Percentiles rank a stretch among this genome's conserved stretches.
Evolutionary conservation across 2,329 filamentous ascomycete species (phyloP).

Genomic region (Fusarium globosum): DNA sequence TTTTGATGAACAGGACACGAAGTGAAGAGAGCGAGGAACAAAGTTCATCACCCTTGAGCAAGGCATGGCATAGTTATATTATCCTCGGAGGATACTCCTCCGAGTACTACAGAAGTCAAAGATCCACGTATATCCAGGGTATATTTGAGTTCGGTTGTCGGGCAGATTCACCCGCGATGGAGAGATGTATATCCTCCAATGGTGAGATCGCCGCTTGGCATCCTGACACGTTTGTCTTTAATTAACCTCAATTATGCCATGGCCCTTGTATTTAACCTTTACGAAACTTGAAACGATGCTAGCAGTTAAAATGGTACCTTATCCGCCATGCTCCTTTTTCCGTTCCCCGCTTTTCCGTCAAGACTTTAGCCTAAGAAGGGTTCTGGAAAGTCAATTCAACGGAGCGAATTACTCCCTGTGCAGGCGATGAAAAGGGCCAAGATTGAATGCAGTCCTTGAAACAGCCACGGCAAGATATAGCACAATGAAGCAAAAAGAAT

Average conservation of each 20-base stretch:
- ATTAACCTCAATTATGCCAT: not conserved
- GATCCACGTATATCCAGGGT: not conserved
- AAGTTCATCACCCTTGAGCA: too few species aligned
- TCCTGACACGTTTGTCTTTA: conserved; percentile 2
- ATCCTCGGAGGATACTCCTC: not conserved
- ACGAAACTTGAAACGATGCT: conserved; percentile 8
- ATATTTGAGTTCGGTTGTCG: not conserved
- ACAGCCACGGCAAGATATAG: fast-evolving
- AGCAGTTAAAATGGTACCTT: not conserved
- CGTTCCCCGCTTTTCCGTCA: not conserved
- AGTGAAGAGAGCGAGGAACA: too few species aligned
- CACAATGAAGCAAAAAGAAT: not conserved
- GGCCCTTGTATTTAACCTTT: not conserved
- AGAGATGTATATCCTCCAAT: conserved; percentile 20
- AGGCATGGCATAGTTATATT: not conserved
- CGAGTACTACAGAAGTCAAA: not conserved
- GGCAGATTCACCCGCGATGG: not conserved
- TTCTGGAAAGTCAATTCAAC: not conserved
- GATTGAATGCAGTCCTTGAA: fast-evolving
- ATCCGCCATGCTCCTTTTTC: conserved; percentile 19
- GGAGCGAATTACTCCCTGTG: not conserved
- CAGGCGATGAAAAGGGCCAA: fast-evolving
- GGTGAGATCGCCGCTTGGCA: not conserved
- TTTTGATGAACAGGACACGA: not conserved
- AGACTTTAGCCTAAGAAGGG: not conserved